These are phyloP conservation scores for Senna siamea DNA, from an alignment of 306 rosid species.

Conservation along the genomic window DNA sequence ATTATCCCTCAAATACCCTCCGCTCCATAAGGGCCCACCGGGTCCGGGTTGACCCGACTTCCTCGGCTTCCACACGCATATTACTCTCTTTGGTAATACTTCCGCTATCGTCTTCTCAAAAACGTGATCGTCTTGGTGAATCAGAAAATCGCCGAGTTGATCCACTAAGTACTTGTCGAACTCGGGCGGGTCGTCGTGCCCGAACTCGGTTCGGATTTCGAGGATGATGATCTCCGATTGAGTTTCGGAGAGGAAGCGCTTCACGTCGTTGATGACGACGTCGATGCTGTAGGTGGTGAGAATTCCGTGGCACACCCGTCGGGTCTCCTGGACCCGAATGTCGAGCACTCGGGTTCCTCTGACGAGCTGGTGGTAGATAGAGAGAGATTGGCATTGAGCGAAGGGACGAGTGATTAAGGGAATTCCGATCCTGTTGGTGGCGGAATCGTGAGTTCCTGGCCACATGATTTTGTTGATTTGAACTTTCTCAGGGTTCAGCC, in stretches of 20 bases:
- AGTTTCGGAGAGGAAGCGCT: constrained; percentile 72
- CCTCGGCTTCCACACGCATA: constrained; percentile 93
- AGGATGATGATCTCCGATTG: constrained; percentile 73
- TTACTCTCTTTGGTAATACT: constrained; percentile 68
- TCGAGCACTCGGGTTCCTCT: constrained; percentile 70
- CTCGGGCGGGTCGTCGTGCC: constrained; percentile 79
- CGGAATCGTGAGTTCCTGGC: constrained; percentile 99
- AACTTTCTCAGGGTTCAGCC: constrained; percentile 60
- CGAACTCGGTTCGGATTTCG: constrained; percentile 86
- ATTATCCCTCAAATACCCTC: constrained; percentile 70
- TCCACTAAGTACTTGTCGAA: constrained; percentile 70
- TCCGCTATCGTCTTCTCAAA: constrained; percentile 68
- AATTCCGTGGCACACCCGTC: constrained; percentile 79
- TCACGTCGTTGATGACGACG: constrained; percentile 66
- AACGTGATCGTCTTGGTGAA: constrained; percentile 68
- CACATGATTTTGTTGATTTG: constrained; percentile 67
- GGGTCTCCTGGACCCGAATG: constrained; percentile 70
- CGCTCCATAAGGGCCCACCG: constrained; percentile 68
- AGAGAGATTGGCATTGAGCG: constrained; percentile 83
- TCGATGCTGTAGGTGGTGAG: constrained; percentile 71
- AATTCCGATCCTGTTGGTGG: constrained; percentile 78
- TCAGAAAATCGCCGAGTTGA: constrained; percentile 68
- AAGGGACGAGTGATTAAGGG: constrained; percentile 81
- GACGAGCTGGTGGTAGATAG: constrained; percentile 75
- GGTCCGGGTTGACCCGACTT: constrained; percentile 55